A percentile compares a stretch with the other conserved stretches of the same genome.
phyloP scores from a whole-genome alignment of 495 filamentous ascomycete species.

The Tuber melanosporum region DNA sequence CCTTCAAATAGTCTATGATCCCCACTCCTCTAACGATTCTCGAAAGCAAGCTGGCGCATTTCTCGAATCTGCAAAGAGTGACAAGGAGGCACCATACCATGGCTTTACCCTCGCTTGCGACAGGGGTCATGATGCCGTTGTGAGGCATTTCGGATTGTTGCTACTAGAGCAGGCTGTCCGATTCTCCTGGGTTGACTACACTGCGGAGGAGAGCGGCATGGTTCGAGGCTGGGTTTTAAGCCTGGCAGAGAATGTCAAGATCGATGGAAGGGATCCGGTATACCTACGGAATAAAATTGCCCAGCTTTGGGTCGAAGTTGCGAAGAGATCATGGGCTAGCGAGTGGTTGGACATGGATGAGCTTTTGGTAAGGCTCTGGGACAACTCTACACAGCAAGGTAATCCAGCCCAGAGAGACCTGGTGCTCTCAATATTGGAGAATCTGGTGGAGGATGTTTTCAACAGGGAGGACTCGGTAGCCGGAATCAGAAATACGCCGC shows the following conservation, averaged over 20 bases:
- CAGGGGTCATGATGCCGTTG: conserved; percentile 62
- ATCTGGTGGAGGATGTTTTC: conserved; percentile 91
- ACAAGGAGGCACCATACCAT: conserved; percentile 68
- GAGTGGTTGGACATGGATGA: conserved; percentile 95
- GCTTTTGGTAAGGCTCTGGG: conserved; percentile 73
- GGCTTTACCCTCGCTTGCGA: conserved; percentile 79
- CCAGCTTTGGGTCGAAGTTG: conserved; percentile 90
- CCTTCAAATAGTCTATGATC: conserved; percentile 75
- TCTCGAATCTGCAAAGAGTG: conserved; percentile 74
- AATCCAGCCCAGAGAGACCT: conserved; percentile 44
- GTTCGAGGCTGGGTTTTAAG: conserved; percentile 67
- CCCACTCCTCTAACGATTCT: conserved; percentile 72
- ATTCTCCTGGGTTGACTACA: conserved; percentile 70
- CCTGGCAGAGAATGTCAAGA: conserved; percentile 65
- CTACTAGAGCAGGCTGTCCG: conserved; percentile 81
- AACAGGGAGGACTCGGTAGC: conserved; percentile 80
- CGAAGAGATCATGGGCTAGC: conserved; percentile 82
- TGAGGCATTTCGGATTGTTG: conserved; percentile 88
- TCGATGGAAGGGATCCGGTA: conserved; percentile 58
- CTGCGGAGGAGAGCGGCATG: conserved; percentile 54
- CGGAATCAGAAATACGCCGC: conserved; percentile 67
- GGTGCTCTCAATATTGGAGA: conserved; percentile 77
- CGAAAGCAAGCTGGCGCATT: conserved; percentile 75
- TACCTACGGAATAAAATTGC: conserved; percentile 91
- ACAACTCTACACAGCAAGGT: conserved; percentile 39